These are phyloP conservation scores for Fusarium hostae DNA, from an alignment of 2,329 filamentous ascomycete genomes.

Conservation along the genomic window DNA sequence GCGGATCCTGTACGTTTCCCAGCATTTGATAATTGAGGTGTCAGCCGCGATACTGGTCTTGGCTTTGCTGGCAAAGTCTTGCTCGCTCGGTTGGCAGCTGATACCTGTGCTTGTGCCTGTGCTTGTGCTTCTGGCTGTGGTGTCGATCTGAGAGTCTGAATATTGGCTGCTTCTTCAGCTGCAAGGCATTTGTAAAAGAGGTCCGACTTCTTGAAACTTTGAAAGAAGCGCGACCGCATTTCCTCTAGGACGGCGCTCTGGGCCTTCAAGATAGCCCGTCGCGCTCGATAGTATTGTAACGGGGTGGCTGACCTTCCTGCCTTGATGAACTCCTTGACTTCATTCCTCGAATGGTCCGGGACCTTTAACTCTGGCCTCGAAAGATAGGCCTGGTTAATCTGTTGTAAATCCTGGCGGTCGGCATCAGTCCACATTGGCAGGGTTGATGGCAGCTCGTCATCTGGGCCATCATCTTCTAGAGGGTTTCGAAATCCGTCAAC, in stretches of 20 bases:
- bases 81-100: slow-evolving; percentile 43
- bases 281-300: slow-evolving; percentile 83
- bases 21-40: slow-evolving; percentile 49
- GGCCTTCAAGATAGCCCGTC: slow-evolving; percentile 81
- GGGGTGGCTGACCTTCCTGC: slow-evolving; percentile 80
- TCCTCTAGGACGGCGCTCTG: slow-evolving; percentile 87
- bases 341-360: slow-evolving; percentile 72
- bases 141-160: slow-evolving; percentile 39
- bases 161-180: slow-evolving; percentile 76
- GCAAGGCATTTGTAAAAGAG: slow-evolving; percentile 96
- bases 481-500: slow-evolving; percentile 97
- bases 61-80: slow-evolving; percentile 58
- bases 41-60: slow-evolving; percentile 57
- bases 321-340: slow-evolving; percentile 81
- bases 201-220: slow-evolving; percentile 90
- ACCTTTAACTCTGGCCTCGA: slow-evolving; percentile 84
- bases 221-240: slow-evolving; percentile 83
- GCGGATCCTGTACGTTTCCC: slow-evolving; percentile 59
- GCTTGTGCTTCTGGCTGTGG: slow-evolving; percentile 41
- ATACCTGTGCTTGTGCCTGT: slow-evolving; percentile 37
- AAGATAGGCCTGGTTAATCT: slow-evolving; percentile 92
- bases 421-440: slow-evolving; percentile 81
- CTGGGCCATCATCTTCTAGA: slow-evolving; percentile 78
- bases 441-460: slow-evolving; percentile 71
- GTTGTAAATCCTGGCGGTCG: slow-evolving; percentile 86